Evolutionary conservation across 768 basidiomycete species (phyloP).

Genomic region (Serendipita indica): DNA sequence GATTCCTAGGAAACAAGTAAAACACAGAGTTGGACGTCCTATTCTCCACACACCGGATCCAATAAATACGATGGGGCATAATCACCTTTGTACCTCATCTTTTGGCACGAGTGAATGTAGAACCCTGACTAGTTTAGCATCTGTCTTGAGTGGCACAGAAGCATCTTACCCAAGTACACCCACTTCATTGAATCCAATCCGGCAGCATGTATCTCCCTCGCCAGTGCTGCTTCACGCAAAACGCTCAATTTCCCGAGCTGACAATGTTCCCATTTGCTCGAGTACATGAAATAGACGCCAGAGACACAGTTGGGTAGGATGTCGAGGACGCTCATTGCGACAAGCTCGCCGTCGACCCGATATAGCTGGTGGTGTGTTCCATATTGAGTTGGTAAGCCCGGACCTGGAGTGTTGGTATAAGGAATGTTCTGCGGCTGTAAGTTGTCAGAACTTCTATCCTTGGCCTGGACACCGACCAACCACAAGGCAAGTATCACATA

Average conservation of each 20-base stretch:
- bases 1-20: conserved; percentile 53
- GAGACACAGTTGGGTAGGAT: conserved; percentile 78
- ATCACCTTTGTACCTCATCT: conserved; percentile 95
- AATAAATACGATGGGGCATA: conserved; percentile 76
- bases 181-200: conserved; percentile 49
- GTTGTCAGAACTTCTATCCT: neutral
- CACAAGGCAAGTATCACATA: conserved; percentile 61
- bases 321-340: conserved; percentile 82
- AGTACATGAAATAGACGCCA: conserved; percentile 82
- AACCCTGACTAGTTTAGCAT: conserved; percentile 40
- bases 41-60: conserved; percentile 49
- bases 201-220: conserved; percentile 54
- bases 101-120: conserved; percentile 82
- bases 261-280: conserved; percentile 47
- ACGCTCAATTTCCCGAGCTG: conserved; percentile 85
- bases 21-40: neutral
- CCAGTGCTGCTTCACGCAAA: conserved; percentile 63
- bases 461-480: conserved; percentile 29
- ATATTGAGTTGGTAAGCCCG: conserved; percentile 58
- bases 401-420: conserved; percentile 28
- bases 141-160: neutral
- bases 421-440: conserved; percentile 35
- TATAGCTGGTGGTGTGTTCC: conserved; percentile 93
- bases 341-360: conserved; percentile 59
- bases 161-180: conserved; percentile 70